These are phyloP conservation scores for Podospora pseudocomata DNA, from an alignment of 495 filamentous ascomycete species.

Conservation along the genomic window DNA sequence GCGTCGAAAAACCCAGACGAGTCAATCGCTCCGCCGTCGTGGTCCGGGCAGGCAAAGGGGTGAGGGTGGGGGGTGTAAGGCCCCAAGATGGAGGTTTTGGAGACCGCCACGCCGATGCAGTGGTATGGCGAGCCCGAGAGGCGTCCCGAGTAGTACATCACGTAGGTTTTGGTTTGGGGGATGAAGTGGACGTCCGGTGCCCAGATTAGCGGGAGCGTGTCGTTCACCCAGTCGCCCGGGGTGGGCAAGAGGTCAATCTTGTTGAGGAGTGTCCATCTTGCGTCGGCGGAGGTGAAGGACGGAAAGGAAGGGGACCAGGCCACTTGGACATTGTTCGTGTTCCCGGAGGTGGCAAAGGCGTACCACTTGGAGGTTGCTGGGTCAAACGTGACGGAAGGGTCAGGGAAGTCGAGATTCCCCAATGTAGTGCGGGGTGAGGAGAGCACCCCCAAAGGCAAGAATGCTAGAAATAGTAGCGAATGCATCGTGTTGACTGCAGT, in stretches of 20 bases:
- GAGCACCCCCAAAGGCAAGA: neutral
- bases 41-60: constrained; percentile 48
- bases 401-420: constrained; percentile 31
- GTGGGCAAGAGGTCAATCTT: constrained; percentile 29
- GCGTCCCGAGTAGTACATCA: constrained; percentile 58
- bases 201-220: constrained; percentile 36
- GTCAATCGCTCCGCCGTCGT: constrained; percentile 57
- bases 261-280: constrained; percentile 25
- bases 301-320: constrained; percentile 21
- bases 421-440: constrained; percentile 6
- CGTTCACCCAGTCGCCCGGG: constrained; percentile 28
- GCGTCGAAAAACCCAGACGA: constrained; percentile 50
- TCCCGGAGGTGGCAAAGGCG: constrained; percentile 31
- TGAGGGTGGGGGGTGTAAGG: constrained; percentile 46
- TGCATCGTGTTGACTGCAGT: neutral
- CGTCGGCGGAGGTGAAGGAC: neutral
- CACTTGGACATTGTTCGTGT: constrained; percentile 32
- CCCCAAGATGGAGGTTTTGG: constrained; percentile 35
- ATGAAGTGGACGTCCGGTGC: constrained; percentile 47
- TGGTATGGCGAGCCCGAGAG: constrained; percentile 37
- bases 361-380: constrained; percentile 29
- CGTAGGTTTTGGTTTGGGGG: constrained; percentile 41
- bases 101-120: constrained; percentile 52
- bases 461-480: neutral
- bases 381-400: constrained; percentile 33